Evolutionary conservation across 2,329 filamentous ascomycete species (phyloP).

Genomic region (Tolypocladium paradoxum): DNA sequence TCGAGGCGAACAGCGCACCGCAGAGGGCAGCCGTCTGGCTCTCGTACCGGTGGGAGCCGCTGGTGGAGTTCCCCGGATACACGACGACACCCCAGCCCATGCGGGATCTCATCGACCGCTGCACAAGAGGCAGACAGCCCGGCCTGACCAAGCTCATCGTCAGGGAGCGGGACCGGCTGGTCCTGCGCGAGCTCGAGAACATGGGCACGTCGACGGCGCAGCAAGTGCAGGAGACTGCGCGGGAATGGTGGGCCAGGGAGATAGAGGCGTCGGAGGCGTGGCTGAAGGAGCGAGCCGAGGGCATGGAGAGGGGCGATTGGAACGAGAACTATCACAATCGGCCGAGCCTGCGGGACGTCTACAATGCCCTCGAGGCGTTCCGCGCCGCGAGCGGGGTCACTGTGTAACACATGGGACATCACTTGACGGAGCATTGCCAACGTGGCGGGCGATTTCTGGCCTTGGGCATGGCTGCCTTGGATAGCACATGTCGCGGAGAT

Average conservation of each 20-base stretch:
- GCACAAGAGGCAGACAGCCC: constrained; percentile 36
- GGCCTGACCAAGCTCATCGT: constrained; percentile 34
- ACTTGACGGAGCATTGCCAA: neutral
- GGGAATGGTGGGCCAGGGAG: constrained; percentile 38
- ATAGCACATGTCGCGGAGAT: neutral
- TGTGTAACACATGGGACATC: neutral
- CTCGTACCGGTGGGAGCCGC: constrained; percentile 45
- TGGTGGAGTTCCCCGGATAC: constrained; percentile 45
- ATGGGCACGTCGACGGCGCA: constrained; percentile 22
- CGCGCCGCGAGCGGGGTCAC: neutral
- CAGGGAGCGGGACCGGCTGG: constrained; percentile 33
- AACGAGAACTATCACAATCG: constrained; percentile 39
- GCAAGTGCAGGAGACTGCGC: constrained; percentile 26
- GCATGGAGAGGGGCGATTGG: constrained; percentile 32
- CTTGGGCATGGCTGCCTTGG: neutral
- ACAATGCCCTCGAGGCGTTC: constrained; percentile 17
- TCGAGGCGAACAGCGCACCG: constrained; percentile 48
- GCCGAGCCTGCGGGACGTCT: constrained; percentile 34
- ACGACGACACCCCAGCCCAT: constrained; percentile 33
- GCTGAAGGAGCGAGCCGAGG: constrained; percentile 27
- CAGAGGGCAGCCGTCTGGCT: constrained; percentile 47
- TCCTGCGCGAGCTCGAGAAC: constrained; percentile 25
- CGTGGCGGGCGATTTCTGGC: neutral
- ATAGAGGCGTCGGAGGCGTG: constrained; percentile 36
- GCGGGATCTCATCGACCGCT: constrained; percentile 37